phyloP scores from a whole-genome alignment of 441 rosid species.

The Euphorbia neoarborescens region DNA sequence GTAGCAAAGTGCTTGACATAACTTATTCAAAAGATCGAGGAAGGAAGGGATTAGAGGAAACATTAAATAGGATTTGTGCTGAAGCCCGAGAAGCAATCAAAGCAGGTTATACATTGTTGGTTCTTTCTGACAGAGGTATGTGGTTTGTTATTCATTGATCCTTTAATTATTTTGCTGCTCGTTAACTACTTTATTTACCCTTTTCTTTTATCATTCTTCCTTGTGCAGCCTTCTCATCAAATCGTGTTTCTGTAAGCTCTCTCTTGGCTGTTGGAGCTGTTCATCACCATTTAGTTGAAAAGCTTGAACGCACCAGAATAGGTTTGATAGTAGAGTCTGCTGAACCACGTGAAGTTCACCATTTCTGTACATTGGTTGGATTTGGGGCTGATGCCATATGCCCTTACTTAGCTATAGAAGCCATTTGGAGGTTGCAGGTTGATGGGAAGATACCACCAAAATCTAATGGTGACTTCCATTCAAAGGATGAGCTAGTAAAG shows the following conservation, averaged over 20 bases:
- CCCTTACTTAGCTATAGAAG: conserved; percentile 87
- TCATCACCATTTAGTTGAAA: conserved; percentile 88
- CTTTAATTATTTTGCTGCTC: background rate
- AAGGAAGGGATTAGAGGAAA: conserved; percentile 86
- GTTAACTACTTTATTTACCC: conserved; percentile 3
- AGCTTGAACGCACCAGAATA: conserved; percentile 80
- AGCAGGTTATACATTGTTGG: conserved; percentile 82
- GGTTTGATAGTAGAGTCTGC: conserved; percentile 94
- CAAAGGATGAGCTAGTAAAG: conserved; percentile 80
- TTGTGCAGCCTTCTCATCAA: conserved; percentile 65
- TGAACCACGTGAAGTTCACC: conserved; percentile 99
- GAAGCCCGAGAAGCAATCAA: conserved; percentile 86
- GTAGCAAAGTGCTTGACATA: conserved; percentile 80
- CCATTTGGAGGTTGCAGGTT: conserved; percentile 85
- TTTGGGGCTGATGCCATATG: conserved; percentile 98
- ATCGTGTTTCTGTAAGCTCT: conserved; percentile 89
- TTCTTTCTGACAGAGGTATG: conserved; percentile 95
- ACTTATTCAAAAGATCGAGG: conserved; percentile 72
- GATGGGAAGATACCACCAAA: conserved; percentile 96
- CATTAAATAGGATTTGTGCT: conserved; percentile 79
- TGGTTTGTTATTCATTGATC: background rate
- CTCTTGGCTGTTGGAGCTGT: conserved; percentile 99
- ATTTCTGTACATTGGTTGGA: conserved; percentile 94
- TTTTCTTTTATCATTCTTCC: background rate
- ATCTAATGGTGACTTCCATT: conserved; percentile 71